Evolutionary conservation across 2,329 filamentous ascomycete genomes (phyloP), one percentile per base, ranked within the genome.

Genomic region (Microdochium trichocladiopsis): DNA sequence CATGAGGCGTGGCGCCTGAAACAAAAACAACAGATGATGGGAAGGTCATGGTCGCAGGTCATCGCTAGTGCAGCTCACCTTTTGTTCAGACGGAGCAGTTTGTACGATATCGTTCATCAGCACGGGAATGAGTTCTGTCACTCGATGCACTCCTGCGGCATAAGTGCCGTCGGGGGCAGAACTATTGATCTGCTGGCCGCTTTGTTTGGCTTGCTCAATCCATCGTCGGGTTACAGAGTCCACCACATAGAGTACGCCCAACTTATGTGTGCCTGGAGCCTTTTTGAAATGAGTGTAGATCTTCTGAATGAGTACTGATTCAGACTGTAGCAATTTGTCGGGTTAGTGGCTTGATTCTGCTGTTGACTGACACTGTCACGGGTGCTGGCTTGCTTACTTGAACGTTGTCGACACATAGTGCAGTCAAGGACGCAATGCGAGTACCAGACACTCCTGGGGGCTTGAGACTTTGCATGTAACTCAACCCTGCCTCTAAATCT

Each of bases 171-270:
- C 90, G 60, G 86, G 83, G 60, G 92, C 90, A 71, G 84, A 80
- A 70, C 82, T 85, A 73, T 88, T 88, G 71, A 91, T 83, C 66
- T 87, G 74, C 69, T 97, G 92, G 64, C 88, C 89, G 61, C 88
- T 82, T 66, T 86, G 82, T 74, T 92, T 94, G 66, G 94, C 93
- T 73, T 91, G 88, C 71, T 97, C 93, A 77, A 96, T 85, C 93
- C 94, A 99, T 77, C 95, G 93, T 74, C 94, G 90, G 71, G 92
- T 93, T 82, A 99, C 92, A 78, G 93, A 96, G 81, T 99, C 94
- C 92, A 99, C 90, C 75, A 97, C 92, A 86, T 99, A 99, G 75
- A 99, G 86, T 67, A 96, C 92, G 74, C 94, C 94, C 72, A 99
- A 82, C 76, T 99, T 99, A 82, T 99, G 93, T 69, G 91, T 95